Percentiles rank a stretch among this genome's conserved stretches.
These are phyloP conservation scores for Skeletonema costatum DNA, from an alignment of 108 stramenopile species.

Conservation along the genomic window DNA sequence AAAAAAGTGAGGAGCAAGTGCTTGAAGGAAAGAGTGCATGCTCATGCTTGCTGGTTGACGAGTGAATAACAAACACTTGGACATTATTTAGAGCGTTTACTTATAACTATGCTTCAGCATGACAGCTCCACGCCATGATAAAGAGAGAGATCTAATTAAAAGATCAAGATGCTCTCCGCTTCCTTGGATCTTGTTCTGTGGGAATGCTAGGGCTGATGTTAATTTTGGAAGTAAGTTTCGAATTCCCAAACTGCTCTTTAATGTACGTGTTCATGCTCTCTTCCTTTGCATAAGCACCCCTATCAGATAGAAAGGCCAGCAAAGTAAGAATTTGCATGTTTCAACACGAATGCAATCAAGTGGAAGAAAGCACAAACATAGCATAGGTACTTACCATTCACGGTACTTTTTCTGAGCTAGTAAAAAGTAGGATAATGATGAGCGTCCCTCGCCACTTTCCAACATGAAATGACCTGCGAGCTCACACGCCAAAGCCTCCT, in stretches of 20 bases:
- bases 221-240: too few species aligned
- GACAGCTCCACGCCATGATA: too few species aligned
- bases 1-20: too few species aligned
- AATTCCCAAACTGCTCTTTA: neutral
- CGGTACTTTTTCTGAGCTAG: constrained; percentile 17
- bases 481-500: neutral
- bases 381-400: constrained; percentile 8
- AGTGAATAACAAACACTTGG: too few species aligned
- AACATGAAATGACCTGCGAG: neutral
- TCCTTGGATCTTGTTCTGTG: too few species aligned
- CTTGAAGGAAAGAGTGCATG: too few species aligned
- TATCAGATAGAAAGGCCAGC: neutral
- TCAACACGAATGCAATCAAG: neutral
- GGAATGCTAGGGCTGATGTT: too few species aligned
- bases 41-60: too few species aligned
- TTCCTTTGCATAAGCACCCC: neutral
- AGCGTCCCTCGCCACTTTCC: neutral
- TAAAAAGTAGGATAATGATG: constrained; percentile 3
- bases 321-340: neutral
- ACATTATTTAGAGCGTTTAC: too few species aligned
- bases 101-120: too few species aligned
- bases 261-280: neutral
- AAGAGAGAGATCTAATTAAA: too few species aligned
- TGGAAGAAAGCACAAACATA: neutral
- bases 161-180: too few species aligned